Evolutionary conservation across 2,329 filamentous ascomycete genomes (phyloP), one percentile per base, ranked within the genome.

Genomic region (Ophiostoma novo-ulmi): DNA sequence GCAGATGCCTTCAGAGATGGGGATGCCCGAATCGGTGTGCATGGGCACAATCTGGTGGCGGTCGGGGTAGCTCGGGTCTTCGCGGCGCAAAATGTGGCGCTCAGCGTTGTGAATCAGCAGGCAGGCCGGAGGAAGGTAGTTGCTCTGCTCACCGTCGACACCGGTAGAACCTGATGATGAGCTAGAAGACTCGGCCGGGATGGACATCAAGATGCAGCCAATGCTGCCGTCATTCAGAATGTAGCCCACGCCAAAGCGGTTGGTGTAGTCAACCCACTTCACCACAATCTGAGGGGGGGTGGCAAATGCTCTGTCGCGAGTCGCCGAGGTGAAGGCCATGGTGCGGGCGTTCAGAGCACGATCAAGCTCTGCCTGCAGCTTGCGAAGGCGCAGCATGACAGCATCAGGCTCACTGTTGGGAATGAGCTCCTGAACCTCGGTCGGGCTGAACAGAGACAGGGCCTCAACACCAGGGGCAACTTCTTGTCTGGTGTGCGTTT

Each of bases 241-340:
- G 76, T 94, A 95, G 48, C 92, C 92, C 20, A 95, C 84, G 14
- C 92, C 92, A 78, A 93, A 93, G 78, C 93, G 93, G 79, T 93
- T 92, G 72, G 91, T 93, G 78, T 95, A 95, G 78, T 95, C 92
- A 7, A 95, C 92, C 92, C 92, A 95, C 77, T 94, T 93, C 13
- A 90, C 86, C 14, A 90, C 88, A 64, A 90, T 86, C 77, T 88
- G 80, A 77, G 90, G 85, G 77, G 89, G 79, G 73, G 88, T 80
- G 76, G 90, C 84, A 77, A 89, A 79, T 72, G 88, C 77, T 77
- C 85, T 81, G 71, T 84, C 81, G 79, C 87, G 85, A 11, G 85
- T 81, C 1, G 70, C 69, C 0, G 83, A 84, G 67, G 88, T 81
- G 70, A 88, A 82, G 26, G 87, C 87, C 83, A 87, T 88, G 0